These are phyloP conservation scores for Diaporthe sp. DNA, from an alignment of 2,329 filamentous ascomycete genomes.

Conservation along the genomic window DNA sequence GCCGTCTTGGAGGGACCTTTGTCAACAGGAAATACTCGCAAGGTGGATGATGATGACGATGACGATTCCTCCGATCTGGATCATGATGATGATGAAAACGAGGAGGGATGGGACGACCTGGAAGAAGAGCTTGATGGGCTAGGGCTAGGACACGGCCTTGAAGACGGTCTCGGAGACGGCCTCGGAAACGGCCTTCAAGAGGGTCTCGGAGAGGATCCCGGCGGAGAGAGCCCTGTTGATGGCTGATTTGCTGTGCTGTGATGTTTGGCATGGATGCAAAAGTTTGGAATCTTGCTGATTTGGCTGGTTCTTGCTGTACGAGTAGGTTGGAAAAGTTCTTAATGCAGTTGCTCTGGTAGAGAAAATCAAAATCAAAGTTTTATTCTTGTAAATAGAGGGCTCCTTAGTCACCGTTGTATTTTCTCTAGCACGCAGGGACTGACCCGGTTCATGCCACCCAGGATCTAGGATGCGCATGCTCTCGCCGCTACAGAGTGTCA, in stretches of 20 bases:
- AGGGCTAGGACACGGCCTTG: not conserved
- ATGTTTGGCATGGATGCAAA: not conserved
- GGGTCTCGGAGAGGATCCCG: too few relatives aligned
- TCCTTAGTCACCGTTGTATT: not conserved
- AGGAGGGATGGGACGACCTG: constrained; percentile 15
- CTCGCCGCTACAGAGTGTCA: too few relatives aligned
- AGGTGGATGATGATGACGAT: not conserved
- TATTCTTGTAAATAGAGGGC: not conserved
- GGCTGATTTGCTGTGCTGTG: not conserved
- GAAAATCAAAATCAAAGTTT: not conserved
- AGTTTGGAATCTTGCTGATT: constrained; percentile 17
- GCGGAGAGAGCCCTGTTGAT: not conserved
- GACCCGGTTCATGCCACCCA: not conserved
- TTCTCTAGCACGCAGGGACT: not conserved
- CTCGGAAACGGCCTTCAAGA: not conserved
- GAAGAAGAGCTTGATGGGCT: not conserved
- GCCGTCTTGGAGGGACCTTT: not conserved
- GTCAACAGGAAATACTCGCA: too few relatives aligned
- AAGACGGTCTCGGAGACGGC: not conserved
- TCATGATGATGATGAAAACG: not conserved
- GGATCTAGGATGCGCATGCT: not conserved
- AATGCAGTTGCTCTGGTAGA: not conserved
- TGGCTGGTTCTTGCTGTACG: constrained; percentile 15
- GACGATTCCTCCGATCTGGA: not conserved
- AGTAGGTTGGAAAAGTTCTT: not conserved